phyloP scores from a whole-genome alignment of 1,284 basidiomycete species.

The Apiotrichum siamense region DNA sequence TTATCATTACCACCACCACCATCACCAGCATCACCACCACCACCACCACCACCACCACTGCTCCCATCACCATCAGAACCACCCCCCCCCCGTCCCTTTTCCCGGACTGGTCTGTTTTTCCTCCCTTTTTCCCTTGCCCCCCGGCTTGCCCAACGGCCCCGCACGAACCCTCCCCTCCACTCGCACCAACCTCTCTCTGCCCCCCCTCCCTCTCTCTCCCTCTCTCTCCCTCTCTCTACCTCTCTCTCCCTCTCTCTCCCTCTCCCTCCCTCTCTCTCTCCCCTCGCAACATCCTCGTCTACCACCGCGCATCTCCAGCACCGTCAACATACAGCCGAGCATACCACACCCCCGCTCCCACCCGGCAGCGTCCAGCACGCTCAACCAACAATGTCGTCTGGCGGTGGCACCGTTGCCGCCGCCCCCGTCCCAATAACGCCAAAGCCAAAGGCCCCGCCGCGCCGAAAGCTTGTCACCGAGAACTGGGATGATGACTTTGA shows the following conservation, averaged over 20 bases:
- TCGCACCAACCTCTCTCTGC: too few relatives aligned
- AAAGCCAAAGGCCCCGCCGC: neutral
- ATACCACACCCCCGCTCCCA: neutral
- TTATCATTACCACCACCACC: too few relatives aligned
- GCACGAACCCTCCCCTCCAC: too few relatives aligned
- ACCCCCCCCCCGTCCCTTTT: too few relatives aligned
- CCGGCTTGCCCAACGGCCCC: too few relatives aligned
- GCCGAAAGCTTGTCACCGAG: constrained; percentile 22
- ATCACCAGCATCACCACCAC: too few relatives aligned
- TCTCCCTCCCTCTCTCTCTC: too few relatives aligned
- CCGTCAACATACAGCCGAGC: neutral
- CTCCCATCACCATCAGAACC: too few relatives aligned
- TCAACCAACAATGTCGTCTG: constrained; percentile 3
- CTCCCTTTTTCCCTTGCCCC: too few relatives aligned
- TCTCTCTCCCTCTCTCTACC: neutral
- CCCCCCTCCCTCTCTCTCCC: neutral
- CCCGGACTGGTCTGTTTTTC: too few relatives aligned
- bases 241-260: neutral
- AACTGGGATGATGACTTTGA: constrained; percentile 49
- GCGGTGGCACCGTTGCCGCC: constrained; percentile 2
- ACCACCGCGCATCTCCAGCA: neutral
- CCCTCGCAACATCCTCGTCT: neutral
- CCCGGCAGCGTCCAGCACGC: neutral
- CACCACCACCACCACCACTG: too few relatives aligned
- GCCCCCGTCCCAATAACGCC: neutral